Base-by-base conservation (phyloP, 306 rosid species). In the Astragalus membranaceus region DNA sequence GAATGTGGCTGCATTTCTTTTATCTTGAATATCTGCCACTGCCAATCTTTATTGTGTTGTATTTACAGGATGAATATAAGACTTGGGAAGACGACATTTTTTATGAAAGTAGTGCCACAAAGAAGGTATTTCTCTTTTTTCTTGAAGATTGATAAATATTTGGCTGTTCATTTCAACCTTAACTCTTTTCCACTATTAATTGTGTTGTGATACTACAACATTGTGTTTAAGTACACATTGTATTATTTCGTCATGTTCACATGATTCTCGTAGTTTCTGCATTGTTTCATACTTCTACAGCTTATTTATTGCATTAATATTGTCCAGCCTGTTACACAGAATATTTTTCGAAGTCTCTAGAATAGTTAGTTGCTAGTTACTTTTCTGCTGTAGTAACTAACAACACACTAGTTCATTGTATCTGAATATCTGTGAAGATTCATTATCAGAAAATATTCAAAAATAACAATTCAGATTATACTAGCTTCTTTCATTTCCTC, bases 71-170 rank as follows among this genome's bases (percentile, higher is more conserved):
- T 35, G 92, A 86, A 48, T 76, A 76, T 46, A 57, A 69, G 48
- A 79, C 86, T 9, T 90, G 98, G 96, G 98, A 88, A 70, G 96
- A 90, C 84, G 84, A 88, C 65, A 57, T 71, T 55, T 74, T 43
- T 70, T 56, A 74, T 61, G 82, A 66, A 43, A 70, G 53, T 59
- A 64, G 66, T 75, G 76, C 78, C 48, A 53, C 67, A 39, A 72
- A 67, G 62, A 73, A 81, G 92, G 96, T 91, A 78, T 74, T 82
- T 82, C 51, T 70, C 44, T 58, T 61, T 61, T 64, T 57, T 64
- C 58, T 42, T 30, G 5, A 69, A 51, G 52, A 70, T 33, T 46
- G 35, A 43, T 80, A 37, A 53, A 7, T 69, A 61, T 15, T 36
- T 59, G 32, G 23, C 30, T 42, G 36, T 66, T 66, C 51, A 57